Percentiles rank a stretch among this genome's conserved stretches.
Conservation (phyloP, 2,329 filamentous ascomycete genomes). For the Chalaropsis ovoidea region DNA sequence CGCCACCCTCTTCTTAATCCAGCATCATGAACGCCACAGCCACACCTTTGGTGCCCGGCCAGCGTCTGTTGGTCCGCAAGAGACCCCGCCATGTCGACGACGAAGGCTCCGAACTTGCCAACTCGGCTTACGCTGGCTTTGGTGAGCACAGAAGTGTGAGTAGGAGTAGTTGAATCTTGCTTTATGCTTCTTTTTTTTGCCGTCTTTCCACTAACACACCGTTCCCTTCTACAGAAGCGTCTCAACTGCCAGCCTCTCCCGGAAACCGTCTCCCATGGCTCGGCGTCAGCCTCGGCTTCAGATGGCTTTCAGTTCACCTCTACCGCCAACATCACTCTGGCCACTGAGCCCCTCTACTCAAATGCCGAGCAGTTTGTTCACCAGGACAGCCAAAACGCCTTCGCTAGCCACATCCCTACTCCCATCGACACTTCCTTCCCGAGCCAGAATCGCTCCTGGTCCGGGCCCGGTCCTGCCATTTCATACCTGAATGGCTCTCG, state of each 20-base stretch:
- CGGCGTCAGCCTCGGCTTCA: background rate
- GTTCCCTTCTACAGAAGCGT: slow-evolving; percentile 19
- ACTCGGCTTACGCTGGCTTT: slow-evolving; percentile 14
- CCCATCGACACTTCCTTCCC: slow-evolving; percentile 52
- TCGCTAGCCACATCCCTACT: slow-evolving; percentile 45
- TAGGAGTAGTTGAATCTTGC: background rate
- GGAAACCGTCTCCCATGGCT: background rate
- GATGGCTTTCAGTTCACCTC: slow-evolving; percentile 16
- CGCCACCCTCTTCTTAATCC: background rate
- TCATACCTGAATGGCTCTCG: slow-evolving; percentile 8
- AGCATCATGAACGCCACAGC: slow-evolving; percentile 17
- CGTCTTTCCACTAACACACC: slow-evolving; percentile 14
- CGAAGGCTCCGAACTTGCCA: slow-evolving; percentile 20
- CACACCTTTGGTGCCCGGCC: slow-evolving; percentile 16
- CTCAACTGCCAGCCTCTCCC: slow-evolving; percentile 22
- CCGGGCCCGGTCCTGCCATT: slow-evolving; percentile 36
- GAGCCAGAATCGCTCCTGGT: slow-evolving; percentile 33
- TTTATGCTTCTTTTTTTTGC: background rate
- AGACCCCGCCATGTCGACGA: slow-evolving; percentile 24
- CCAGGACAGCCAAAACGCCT: slow-evolving; percentile 22
- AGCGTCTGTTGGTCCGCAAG: slow-evolving; percentile 22
- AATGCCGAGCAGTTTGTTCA: slow-evolving; percentile 27
- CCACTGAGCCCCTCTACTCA: slow-evolving; percentile 32
- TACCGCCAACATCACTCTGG: slow-evolving; percentile 44
- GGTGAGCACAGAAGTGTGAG: slow-evolving; percentile 25